These are phyloP conservation scores for Phytopythium aichiense DNA, from an alignment of 352 stramenopile species.

Conservation along the genomic window DNA sequence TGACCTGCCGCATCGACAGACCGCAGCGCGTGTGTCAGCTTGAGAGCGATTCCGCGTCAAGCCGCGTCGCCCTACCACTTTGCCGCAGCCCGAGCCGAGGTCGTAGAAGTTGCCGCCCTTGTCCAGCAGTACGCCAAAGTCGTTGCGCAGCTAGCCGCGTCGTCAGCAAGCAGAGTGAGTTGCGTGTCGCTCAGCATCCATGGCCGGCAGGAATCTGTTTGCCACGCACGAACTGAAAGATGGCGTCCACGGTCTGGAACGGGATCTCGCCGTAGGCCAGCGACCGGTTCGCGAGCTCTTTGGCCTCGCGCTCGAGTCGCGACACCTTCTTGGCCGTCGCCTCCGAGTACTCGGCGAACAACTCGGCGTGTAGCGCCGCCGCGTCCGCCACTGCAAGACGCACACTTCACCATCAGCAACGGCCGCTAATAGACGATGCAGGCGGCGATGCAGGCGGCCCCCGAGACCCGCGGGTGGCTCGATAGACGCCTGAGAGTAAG, in stretches of 20 bases:
- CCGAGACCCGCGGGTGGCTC: neutral
- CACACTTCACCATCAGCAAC: neutral
- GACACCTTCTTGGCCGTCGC: constrained; percentile 50
- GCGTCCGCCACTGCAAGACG: constrained; percentile 36
- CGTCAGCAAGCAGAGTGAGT: neutral
- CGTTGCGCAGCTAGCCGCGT: constrained; percentile 36
- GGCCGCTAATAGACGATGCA: neutral
- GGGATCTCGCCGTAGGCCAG: constrained; percentile 65
- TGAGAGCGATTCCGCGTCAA: neutral
- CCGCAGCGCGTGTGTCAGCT: neutral
- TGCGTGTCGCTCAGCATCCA: neutral
- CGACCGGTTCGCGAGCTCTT: constrained; percentile 55
- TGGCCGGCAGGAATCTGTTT: neutral
- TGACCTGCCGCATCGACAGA: constrained; percentile 28
- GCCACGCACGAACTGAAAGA: constrained; percentile 47
- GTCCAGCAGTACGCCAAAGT: constrained; percentile 58
- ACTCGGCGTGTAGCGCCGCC: constrained; percentile 31
- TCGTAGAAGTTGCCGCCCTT: constrained; percentile 68
- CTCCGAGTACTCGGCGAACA: constrained; percentile 49
- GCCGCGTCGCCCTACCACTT: constrained; percentile 36
- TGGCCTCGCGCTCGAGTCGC: constrained; percentile 58
- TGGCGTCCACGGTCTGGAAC: constrained; percentile 46
- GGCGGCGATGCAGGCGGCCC: neutral
- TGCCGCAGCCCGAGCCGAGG: constrained; percentile 62
- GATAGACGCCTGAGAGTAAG: neutral